These are phyloP conservation scores for Cavenderia fasciculata DNA, from an alignment of 78 protist species.

Conservation along the genomic window DNA sequence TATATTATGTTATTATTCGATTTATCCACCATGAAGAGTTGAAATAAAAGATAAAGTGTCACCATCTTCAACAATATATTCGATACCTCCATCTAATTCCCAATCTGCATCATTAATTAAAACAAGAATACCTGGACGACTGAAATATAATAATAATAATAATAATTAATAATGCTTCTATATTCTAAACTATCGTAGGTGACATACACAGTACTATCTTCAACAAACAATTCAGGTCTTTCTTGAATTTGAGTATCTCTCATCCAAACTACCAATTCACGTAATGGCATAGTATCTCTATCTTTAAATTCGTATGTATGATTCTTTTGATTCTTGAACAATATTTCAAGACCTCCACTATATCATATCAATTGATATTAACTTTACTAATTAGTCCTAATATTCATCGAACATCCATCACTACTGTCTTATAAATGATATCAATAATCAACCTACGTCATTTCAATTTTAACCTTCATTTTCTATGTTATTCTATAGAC, in stretches of 20 bases:
- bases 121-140: slow-evolving; percentile 92
- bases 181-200: too few relatives aligned
- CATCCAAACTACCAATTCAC: slow-evolving; percentile 61
- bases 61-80: slow-evolving; percentile 60
- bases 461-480: slow-evolving; percentile 53
- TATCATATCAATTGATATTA: neutral
- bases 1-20: too few relatives aligned
- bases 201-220: slow-evolving; percentile 76
- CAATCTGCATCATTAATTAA: slow-evolving; percentile 91
- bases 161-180: too few relatives aligned
- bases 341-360: slow-evolving; percentile 89
- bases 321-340: slow-evolving; percentile 67
- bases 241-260: slow-evolving; percentile 63
- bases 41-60: slow-evolving; percentile 88
- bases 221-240: slow-evolving; percentile 84
- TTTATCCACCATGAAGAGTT: slow-evolving; percentile 92
- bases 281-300: slow-evolving; percentile 10
- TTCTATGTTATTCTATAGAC: too few relatives aligned
- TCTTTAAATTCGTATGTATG: slow-evolving; percentile 42
- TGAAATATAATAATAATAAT: neutral
- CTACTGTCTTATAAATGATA: neutral
- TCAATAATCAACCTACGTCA: neutral
- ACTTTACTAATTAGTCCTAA: neutral
- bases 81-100: slow-evolving; percentile 84
- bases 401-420: neutral